Evolutionary conservation across 2,329 filamentous ascomycete genomes (phyloP).

Genomic region (Cordyceps cicadae): DNA sequence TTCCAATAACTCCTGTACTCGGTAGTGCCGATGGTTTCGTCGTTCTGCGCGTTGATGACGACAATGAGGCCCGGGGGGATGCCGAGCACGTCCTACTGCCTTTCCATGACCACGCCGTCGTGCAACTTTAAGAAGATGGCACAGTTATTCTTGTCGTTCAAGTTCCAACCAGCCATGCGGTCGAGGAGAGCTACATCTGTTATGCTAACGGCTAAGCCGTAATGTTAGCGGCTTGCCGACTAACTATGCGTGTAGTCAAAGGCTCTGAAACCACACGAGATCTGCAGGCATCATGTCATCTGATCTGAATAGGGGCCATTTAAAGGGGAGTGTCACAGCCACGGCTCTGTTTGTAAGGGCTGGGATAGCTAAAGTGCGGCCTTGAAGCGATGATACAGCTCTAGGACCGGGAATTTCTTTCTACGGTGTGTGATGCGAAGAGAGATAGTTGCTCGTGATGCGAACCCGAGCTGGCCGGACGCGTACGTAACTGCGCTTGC

Average conservation of each 20-base stretch:
- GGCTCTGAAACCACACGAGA: neutral
- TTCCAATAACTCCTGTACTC: slow-evolving; percentile 40
- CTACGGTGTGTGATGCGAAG: neutral
- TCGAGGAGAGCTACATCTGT: neutral
- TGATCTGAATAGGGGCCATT: neutral
- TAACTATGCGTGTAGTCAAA: neutral
- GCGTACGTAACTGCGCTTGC: neutral
- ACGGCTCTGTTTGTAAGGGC: too few species aligned
- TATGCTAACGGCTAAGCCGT: neutral
- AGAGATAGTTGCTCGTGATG: neutral
- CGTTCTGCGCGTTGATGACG: slow-evolving; percentile 47
- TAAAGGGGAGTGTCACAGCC: neutral
- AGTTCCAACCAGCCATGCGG: neutral
- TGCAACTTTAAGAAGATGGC: slow-evolving; percentile 39
- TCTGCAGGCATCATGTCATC: neutral
- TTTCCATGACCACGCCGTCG: slow-evolving; percentile 27
- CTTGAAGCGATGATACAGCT: neutral
- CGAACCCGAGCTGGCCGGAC: neutral
- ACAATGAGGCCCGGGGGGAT: slow-evolving; percentile 50
- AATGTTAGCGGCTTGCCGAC: neutral
- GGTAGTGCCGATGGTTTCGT: slow-evolving; percentile 47
- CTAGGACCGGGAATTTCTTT: too few species aligned
- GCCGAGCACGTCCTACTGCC: slow-evolving; percentile 36
- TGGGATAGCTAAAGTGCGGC: too few species aligned
- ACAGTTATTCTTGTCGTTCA: slow-evolving; percentile 56